Evolutionary conservation across 2,329 filamentous ascomycete species (phyloP), one percentile per base, ranked within the genome.

Genomic region (Aureobasidium sp.): DNA sequence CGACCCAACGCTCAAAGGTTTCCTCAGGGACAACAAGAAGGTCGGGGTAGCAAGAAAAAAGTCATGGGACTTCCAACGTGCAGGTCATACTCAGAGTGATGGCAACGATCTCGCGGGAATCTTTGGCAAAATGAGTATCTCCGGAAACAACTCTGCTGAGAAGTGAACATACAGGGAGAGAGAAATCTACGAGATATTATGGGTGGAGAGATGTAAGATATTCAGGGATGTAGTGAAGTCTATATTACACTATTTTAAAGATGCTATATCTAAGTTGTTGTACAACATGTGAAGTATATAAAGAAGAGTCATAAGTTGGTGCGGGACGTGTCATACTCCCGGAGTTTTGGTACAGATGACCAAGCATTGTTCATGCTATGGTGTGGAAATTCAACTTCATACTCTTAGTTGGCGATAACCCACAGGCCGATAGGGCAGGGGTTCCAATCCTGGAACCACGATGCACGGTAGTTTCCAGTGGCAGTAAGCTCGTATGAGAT

Each of bases 401-500:
- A 7, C 13, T 1, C 27, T 45, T 57, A 57, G 53, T 57, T 57
- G 25, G 63, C 57, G 21, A 53, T 37, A 32, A 65, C 47, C 57
- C 59, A 65, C 9, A 65, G n/a, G 2, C 63, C 63, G 45, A 63
- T 61, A 1, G 63, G 52, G 62, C 59, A 42, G 8, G 62, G 59
- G 47, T 66, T 62, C 30, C 50, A 67, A 59, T 68, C 67, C 49
- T 63, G 60, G 67, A 70, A 62, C 65, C 69, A 29, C 67, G 63
- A 37, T 68, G 39, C 7, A 34, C 62, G 39, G 3, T 69, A 60
- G 3, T 65, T 65, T 34, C 63, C 62, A 44, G 62, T 52, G 11
- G 66, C 64, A n/a, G 62, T 65, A 15, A 69, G 59, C 63, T 68
- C 65, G 52, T 66, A 65, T 4, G 64, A 66, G 50, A 67, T 49